Evolutionary conservation across 2,329 filamentous ascomycete genomes (phyloP).

Genomic region (Trichophyton rubrum): DNA sequence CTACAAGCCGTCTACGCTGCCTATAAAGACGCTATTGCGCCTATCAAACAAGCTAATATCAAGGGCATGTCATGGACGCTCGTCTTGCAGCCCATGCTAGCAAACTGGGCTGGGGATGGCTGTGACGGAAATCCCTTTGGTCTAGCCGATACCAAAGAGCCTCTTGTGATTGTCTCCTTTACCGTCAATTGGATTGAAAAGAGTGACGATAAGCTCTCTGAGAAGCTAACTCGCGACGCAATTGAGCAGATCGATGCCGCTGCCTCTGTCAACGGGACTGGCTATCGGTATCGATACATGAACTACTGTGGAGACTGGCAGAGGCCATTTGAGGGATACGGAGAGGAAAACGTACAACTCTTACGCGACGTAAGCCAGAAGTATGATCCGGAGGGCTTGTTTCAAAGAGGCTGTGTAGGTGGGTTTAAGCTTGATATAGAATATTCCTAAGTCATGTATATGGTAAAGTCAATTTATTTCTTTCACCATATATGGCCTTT

Average conservation of each 20-base stretch:
- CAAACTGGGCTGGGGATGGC: conserved; percentile 18
- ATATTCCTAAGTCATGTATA: not conserved
- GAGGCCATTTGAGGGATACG: conserved; percentile 21
- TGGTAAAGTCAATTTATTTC: not conserved
- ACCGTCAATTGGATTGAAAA: conserved; percentile 23
- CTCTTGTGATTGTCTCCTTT: conserved; percentile 24
- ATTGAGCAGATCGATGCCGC: conserved; percentile 24
- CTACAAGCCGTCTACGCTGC: conserved; percentile 19
- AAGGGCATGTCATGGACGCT: conserved; percentile 25
- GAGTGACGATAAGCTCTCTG: conserved; percentile 20
- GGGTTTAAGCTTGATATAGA: conserved; percentile 8
- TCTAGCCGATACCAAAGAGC: conserved; percentile 16
- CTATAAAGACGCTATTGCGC: conserved; percentile 19
- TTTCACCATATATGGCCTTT: too few species aligned
- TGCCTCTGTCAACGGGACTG: conserved; percentile 17
- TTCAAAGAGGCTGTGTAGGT: conserved; percentile 4
- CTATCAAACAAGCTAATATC: conserved; percentile 16
- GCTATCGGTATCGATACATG: conserved; percentile 18
- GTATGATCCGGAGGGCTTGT: conserved; percentile 13
- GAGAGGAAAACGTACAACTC: conserved; percentile 19
- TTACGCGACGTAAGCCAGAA: conserved; percentile 6
- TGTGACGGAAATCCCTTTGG: conserved; percentile 18
- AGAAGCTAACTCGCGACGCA: conserved; percentile 16
- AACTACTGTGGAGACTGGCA: conserved; percentile 23
- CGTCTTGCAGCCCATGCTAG: conserved; percentile 21